Evolutionary conservation across 1,139 yeast genomes (phyloP).

Genomic region (Yamadazyma diddensiae): DNA sequence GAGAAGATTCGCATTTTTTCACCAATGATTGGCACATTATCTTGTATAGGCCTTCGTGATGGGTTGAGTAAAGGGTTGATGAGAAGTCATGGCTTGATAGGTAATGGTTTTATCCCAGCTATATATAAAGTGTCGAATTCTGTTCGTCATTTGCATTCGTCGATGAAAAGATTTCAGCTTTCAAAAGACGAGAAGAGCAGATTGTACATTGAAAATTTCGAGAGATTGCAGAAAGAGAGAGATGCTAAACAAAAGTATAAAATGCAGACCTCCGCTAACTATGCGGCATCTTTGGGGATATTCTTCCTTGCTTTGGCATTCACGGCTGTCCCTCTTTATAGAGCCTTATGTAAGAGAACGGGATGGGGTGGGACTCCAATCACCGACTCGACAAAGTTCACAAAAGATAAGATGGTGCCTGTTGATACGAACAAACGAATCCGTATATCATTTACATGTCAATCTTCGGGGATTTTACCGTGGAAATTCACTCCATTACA

Average conservation of each 20-base stretch:
- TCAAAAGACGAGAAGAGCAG: slow-evolving; percentile 16
- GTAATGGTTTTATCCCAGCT: no score
- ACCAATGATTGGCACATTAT: no score
- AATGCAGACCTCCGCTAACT: slow-evolving; percentile 60
- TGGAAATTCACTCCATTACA: slow-evolving; percentile 97
- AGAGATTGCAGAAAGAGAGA: slow-evolving; percentile 19
- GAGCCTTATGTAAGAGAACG: slow-evolving; percentile 90
- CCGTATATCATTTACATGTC: slow-evolving; percentile 83
- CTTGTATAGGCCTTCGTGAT: no score
- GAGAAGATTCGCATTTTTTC: no score
- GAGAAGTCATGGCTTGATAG: no score
- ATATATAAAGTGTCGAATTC: neutral
- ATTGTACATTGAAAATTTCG: slow-evolving; percentile 16
- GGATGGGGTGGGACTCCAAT: slow-evolving; percentile 97
- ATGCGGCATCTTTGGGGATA: slow-evolving; percentile 68
- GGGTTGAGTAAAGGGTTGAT: no score
- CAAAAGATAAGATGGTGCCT: slow-evolving; percentile 84
- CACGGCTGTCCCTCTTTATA: slow-evolving; percentile 89
- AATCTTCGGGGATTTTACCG: slow-evolving; percentile 85
- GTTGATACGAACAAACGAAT: slow-evolving; percentile 84
- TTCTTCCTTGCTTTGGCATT: slow-evolving; percentile 78
- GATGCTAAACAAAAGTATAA: slow-evolving; percentile 29
- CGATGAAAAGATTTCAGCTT: neutral
- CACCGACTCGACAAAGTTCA: slow-evolving; percentile 75
- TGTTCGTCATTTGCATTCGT: no score